Evolutionary conservation across 148 eudicot genomes (phyloP).

Genomic region (Pouteria glomerata): DNA sequence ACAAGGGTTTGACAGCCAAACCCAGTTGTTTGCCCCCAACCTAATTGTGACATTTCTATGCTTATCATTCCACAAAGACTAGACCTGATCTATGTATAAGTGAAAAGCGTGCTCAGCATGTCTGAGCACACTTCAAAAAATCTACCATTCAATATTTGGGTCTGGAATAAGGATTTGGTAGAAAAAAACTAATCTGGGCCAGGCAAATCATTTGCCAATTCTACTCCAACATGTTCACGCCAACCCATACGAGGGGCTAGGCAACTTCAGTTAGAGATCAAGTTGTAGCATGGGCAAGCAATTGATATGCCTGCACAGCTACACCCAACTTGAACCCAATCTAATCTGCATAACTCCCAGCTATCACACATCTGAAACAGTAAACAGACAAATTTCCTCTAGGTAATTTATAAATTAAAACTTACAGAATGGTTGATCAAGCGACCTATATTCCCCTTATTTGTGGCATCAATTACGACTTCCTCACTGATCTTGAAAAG

Average conservation of each 20-base stretch:
- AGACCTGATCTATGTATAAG: not conserved
- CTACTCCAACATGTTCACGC: too few species aligned
- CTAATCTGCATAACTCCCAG: constrained; percentile 4
- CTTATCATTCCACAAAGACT: not conserved
- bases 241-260: not conserved
- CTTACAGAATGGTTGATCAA: constrained; percentile 93
- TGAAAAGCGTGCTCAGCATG: not conserved
- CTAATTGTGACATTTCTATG: not conserved
- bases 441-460: constrained; percentile 88
- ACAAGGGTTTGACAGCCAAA: not conserved
- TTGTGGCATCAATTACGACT: constrained; percentile 83
- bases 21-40: not conserved
- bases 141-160: too few species aligned
- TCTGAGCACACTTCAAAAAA: too few species aligned
- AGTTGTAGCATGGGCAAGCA: not conserved
- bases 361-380: not conserved
- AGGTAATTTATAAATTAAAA: too few species aligned
- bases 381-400: too few species aligned
- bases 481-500: constrained; percentile 89
- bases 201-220: too few species aligned
- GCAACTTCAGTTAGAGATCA: not conserved
- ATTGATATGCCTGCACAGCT: not conserved
- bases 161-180: too few species aligned
- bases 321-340: not conserved
- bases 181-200: too few species aligned